Percentiles rank a stretch among this genome's conserved stretches.
These are phyloP conservation scores for Camillea tinctor DNA, from an alignment of 2,329 filamentous ascomycete genomes.

Conservation along the genomic window DNA sequence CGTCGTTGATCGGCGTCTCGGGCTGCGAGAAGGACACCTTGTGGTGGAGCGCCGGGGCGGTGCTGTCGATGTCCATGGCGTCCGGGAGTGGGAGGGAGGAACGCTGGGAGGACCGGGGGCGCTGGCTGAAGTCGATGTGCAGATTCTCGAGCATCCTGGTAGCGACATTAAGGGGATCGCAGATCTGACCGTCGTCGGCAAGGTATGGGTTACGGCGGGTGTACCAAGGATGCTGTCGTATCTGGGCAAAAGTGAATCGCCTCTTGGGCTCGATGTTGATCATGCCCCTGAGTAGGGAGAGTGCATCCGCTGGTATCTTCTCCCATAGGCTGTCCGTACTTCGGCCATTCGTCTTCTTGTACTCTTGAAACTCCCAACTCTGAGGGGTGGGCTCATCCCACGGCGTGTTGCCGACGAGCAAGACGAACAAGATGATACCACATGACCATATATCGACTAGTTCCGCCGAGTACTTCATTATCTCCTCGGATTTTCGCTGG, in stretches of 20 bases:
- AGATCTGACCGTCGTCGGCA: slow-evolving; percentile 68
- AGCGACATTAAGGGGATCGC: slow-evolving; percentile 80
- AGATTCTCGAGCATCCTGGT: slow-evolving; percentile 92
- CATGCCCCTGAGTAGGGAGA: slow-evolving; percentile 90
- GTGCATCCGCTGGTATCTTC: slow-evolving; percentile 67
- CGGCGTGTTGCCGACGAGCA: slow-evolving; percentile 93
- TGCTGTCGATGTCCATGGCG: slow-evolving; percentile 68
- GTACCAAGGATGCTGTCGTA: slow-evolving; percentile 93
- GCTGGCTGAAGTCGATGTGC: slow-evolving; percentile 79
- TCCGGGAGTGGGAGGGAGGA: slow-evolving; percentile 43
- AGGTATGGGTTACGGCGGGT: slow-evolving; percentile 79
- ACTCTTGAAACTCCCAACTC: slow-evolving; percentile 92
- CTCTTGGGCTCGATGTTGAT: slow-evolving; percentile 73
- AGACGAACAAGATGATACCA: slow-evolving; percentile 94
- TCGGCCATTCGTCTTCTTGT: slow-evolving; percentile 73
- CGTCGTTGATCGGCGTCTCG: slow-evolving; percentile 71
- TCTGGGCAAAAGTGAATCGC: slow-evolving; percentile 81
- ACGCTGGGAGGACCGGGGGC: slow-evolving; percentile 48
- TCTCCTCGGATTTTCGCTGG: slow-evolving; percentile 47
- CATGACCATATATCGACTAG: slow-evolving; percentile 95
- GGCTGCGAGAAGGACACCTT: slow-evolving; percentile 81
- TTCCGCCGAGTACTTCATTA: slow-evolving; percentile 69
- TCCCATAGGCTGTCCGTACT: slow-evolving; percentile 85
- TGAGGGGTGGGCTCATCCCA: slow-evolving; percentile 89
- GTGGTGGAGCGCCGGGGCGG: slow-evolving; percentile 36